Percentiles rank a stretch among this genome's conserved stretches.
phyloP scores from a whole-genome alignment of 2,329 filamentous ascomycete genomes.

The Colletotrichum incanum region DNA sequence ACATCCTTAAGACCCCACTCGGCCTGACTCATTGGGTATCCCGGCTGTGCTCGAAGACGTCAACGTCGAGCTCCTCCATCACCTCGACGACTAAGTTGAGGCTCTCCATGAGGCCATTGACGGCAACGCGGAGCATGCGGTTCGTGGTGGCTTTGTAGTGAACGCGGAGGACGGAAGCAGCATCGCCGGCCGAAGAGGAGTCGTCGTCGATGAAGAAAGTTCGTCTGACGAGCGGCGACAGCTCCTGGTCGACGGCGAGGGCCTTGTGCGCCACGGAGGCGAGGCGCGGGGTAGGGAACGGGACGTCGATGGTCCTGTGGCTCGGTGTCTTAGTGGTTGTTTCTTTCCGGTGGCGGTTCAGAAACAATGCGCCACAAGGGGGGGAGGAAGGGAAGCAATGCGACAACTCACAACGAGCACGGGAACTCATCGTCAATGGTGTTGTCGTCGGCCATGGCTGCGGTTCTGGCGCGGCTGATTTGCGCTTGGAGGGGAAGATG shows the following conservation, averaged over 20 bases:
- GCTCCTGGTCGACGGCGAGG: slow-evolving; percentile 88
- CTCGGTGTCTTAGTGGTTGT: slow-evolving; percentile 59
- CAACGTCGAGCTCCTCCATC: slow-evolving; percentile 91
- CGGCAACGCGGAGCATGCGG: slow-evolving; percentile 94
- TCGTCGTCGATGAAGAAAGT: slow-evolving; percentile 70
- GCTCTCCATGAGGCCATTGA: slow-evolving; percentile 97
- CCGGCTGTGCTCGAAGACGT: slow-evolving; percentile 72
- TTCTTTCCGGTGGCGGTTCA: not conserved
- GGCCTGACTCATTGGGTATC: not conserved
- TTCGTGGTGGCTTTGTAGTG: slow-evolving; percentile 92
- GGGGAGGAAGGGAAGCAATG: slow-evolving; percentile 41
- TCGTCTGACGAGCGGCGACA: slow-evolving; percentile 87
- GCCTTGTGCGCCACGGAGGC: slow-evolving; percentile 82
- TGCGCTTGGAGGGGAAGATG: slow-evolving; percentile 15
- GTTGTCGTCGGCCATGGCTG: slow-evolving; percentile 56
- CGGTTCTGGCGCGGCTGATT: slow-evolving; percentile 14
- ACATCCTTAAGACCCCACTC: not conserved
- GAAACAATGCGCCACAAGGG: slow-evolving; percentile 6
- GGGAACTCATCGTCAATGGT: slow-evolving; percentile 67
- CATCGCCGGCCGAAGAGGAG: slow-evolving; percentile 45
- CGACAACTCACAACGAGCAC: slow-evolving; percentile 71
- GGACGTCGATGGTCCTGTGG: slow-evolving; percentile 75
- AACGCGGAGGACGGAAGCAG: slow-evolving; percentile 73
- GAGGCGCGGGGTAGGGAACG: slow-evolving; percentile 85
- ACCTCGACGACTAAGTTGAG: slow-evolving; percentile 87